These are phyloP conservation scores for Dalbergia cultrata DNA, from an alignment of 306 rosid species.

Conservation along the genomic window DNA sequence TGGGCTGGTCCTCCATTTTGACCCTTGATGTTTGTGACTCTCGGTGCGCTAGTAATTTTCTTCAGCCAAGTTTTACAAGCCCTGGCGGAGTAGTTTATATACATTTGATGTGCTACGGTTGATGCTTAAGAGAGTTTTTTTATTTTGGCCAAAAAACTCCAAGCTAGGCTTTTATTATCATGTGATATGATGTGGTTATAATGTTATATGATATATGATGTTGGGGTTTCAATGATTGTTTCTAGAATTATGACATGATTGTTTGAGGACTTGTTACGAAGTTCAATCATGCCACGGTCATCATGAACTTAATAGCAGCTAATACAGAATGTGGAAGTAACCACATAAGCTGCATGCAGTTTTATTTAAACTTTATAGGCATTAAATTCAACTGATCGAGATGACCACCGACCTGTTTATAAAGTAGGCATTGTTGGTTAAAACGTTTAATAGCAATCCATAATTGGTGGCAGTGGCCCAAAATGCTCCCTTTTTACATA, in stretches of 20 bases:
- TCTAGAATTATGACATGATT: not conserved
- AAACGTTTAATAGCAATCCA: not conserved
- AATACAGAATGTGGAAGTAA: not conserved
- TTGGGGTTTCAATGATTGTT: not conserved
- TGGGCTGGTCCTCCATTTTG: not conserved
- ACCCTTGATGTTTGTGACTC: not conserved
- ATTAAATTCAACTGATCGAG: not conserved
- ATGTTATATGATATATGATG: not conserved
- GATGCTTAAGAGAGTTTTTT: too few relatives aligned
- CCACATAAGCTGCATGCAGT: not conserved
- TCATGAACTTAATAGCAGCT: conserved; percentile 10
- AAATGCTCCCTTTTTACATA: not conserved
- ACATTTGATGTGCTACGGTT: too few relatives aligned
- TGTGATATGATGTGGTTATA: too few relatives aligned
- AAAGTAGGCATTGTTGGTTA: not conserved
- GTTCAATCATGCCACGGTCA: not conserved
- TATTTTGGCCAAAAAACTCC: too few relatives aligned
- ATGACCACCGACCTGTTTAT: not conserved
- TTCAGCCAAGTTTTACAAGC: too few relatives aligned
- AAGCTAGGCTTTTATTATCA: too few relatives aligned
- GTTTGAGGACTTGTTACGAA: not conserved
- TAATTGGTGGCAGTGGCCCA: not conserved
- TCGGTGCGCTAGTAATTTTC: too few relatives aligned
- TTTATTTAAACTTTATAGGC: not conserved
- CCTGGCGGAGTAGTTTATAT: too few relatives aligned